Evolutionary conservation across 2,329 filamentous ascomycete genomes (phyloP).

Genomic region (Ophiostoma piceae): DNA sequence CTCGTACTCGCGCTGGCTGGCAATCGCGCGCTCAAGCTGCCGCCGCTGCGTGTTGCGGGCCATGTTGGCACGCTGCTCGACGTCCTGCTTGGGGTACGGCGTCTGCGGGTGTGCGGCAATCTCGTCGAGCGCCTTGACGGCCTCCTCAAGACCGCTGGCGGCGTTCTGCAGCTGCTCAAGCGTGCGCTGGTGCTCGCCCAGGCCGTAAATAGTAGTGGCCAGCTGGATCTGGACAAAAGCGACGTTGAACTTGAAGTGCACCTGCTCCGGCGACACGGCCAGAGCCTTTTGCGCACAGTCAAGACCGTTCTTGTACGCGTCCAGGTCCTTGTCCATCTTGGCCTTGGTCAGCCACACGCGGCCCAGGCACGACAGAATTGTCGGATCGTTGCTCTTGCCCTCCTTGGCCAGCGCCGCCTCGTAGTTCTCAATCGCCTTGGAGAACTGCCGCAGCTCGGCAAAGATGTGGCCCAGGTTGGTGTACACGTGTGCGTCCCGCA

Average conservation of each 20-base stretch:
- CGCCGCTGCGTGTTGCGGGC: constrained; percentile 89
- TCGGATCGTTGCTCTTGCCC: constrained; percentile 64
- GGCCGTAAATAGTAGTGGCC: constrained; percentile 68
- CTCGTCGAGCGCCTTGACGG: constrained; percentile 66
- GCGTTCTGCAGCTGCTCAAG: constrained; percentile 77
- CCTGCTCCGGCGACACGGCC: constrained; percentile 70
- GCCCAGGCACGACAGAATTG: constrained; percentile 78
- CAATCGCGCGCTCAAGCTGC: constrained; percentile 79
- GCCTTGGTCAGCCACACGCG: constrained; percentile 82
- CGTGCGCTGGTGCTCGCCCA: constrained; percentile 71
- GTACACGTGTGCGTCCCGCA: constrained; percentile 82
- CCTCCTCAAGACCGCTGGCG: constrained; percentile 69
- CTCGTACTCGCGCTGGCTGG: constrained; percentile 85
- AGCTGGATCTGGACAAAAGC: constrained; percentile 96
- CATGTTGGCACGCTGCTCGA: constrained; percentile 97
- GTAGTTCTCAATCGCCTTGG: constrained; percentile 90
- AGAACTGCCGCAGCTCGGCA: constrained; percentile 82
- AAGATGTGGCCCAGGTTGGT: constrained; percentile 93
- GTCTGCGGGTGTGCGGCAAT: constrained; percentile 60
- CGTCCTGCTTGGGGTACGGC: constrained; percentile 83
- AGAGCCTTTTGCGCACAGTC: constrained; percentile 67
- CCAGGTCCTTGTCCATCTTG: constrained; percentile 55
- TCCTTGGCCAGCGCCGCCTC: constrained; percentile 78
- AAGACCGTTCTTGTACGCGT: constrained; percentile 53
- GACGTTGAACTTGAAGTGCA: constrained; percentile 95